Evolutionary conservation across 257 asterid genomes (phyloP), one percentile per base, ranked within the genome.

Genomic region (Plantago ovata): DNA sequence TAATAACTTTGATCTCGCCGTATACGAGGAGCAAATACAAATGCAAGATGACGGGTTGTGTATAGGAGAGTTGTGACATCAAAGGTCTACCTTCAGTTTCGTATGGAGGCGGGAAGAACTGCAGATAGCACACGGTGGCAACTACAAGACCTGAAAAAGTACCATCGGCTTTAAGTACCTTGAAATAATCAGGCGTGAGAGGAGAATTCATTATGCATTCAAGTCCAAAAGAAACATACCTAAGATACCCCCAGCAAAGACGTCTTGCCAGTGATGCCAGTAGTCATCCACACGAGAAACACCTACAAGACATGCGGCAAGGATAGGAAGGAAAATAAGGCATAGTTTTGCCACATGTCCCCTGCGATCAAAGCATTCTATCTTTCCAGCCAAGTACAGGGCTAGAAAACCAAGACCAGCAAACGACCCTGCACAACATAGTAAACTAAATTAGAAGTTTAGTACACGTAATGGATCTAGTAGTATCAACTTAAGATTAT

Each of bases 241-340:
- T 77, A 89, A 63, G 38, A 89, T 68, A 52, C 88, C 93, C 42
- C 97, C 95, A 3, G 95, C 75, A 62, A 89, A 89, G 52, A 89
- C 97, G 51, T 89, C 97, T 74, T 89, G 94, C 97, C 97, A 89
- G 59, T 89, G 97, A 72, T 89, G 97, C 95, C 90, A 82, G 58
- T 89, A 89, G 69, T 89, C 97, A 68, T 89, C 97, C 69, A 89
- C 95, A 54, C 97, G 95, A 48, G 95, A 89, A 69, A 86, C 66
- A 3, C 80, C 97, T 36, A 89, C 97, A 15, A 89, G 90, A 64
- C 85, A 70, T 52, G 95, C 95, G 60, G 70, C 62, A 10, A 89
- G 88, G 46, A 89, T 76, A 19, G 95, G 94, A 58, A 89, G 77
- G 66, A 89, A 69, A 46, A 84, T 38, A 8, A 89, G 64, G 79